Evolutionary conservation across 441 rosid genomes (phyloP).

Genomic region (Francoa sonchifolia): DNA sequence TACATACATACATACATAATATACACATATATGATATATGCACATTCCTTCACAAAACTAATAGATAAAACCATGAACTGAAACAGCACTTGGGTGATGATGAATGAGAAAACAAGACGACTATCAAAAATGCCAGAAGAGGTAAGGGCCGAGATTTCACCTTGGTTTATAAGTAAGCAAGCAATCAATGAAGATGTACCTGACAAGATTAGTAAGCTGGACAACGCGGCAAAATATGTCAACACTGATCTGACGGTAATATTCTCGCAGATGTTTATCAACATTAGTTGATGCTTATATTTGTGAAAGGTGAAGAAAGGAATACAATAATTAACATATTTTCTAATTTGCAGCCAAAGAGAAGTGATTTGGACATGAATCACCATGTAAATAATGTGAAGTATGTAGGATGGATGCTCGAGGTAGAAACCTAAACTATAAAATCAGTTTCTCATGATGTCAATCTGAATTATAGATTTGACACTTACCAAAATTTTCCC

Average conservation of each 20-base stretch:
- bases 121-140: conserved; percentile 62
- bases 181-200: too few species aligned
- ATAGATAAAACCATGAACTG: not conserved
- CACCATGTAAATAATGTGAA: conserved; percentile 70
- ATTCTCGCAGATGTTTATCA: not conserved
- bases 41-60: too few species aligned
- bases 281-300: not conserved
- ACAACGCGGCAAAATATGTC: conserved; percentile 33
- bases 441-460: too few species aligned
- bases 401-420: conserved; percentile 69
- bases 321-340: not conserved
- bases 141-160: conserved; percentile 52
- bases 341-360: conserved; percentile 31
- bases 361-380: conserved; percentile 67
- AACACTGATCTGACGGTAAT: conserved; percentile 41
- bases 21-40: too few species aligned
- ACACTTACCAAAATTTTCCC: too few species aligned
- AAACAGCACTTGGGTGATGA: conserved; percentile 70
- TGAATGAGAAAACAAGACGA: conserved; percentile 57
- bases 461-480: too few species aligned
- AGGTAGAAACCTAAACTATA: too few species aligned
- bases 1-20: too few species aligned
- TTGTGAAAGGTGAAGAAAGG: too few species aligned
- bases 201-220: conserved; percentile 47
- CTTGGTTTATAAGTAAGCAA: conserved; percentile 54